Evolutionary conservation across 331 rosid genomes (phyloP).

Genomic region (Telfairia occidentalis): DNA sequence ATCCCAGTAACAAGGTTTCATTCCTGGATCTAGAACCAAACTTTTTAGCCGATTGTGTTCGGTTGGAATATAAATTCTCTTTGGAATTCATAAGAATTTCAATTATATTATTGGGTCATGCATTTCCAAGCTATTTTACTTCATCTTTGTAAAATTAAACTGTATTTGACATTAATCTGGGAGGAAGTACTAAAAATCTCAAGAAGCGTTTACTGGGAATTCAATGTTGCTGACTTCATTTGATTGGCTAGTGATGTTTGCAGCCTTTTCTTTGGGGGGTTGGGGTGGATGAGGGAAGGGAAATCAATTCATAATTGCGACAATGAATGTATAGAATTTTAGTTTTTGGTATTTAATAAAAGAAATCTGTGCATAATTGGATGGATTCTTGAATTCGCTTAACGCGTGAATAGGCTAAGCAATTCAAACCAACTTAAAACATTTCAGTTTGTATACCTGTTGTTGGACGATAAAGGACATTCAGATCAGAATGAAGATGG

Average conservation of each 20-base stretch:
- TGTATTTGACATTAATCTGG: neutral
- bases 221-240: neutral
- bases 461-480: neutral
- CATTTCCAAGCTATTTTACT: neutral
- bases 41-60: neutral
- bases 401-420: neutral
- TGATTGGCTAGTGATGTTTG: neutral
- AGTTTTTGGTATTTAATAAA: neutral
- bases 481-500: neutral
- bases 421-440: neutral
- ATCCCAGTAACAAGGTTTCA: slow-evolving; percentile 59
- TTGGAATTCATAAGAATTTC: neutral
- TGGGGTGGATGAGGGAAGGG: neutral
- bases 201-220: neutral
- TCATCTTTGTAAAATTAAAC: neutral
- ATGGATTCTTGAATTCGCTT: neutral
- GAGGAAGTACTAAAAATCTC: neutral
- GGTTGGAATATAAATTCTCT: neutral
- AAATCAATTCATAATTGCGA: neutral
- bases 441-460: neutral
- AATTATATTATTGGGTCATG: neutral
- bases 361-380: neutral
- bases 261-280: neutral
- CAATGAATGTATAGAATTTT: neutral
- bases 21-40: neutral